A percentile compares a stretch with the other conserved stretches of the same genome.
Evolutionary conservation across 257 asterid species (phyloP).

Genomic region (Solanum peruvianum): DNA sequence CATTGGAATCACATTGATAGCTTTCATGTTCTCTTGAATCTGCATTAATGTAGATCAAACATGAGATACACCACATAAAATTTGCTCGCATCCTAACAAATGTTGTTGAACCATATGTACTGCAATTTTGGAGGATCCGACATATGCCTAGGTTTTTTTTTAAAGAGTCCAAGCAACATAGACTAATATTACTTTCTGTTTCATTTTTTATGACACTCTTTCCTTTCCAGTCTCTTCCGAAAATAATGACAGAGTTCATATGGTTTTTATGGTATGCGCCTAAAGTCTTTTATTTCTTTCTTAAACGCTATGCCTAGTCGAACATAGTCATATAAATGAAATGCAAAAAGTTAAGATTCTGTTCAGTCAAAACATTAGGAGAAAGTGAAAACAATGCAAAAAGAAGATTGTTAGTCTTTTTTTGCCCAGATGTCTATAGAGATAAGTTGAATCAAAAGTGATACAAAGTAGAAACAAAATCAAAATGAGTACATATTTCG

Average conservation of each 20-base stretch:
- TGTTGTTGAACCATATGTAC: background rate
- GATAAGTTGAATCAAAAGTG: background rate
- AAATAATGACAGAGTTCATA: background rate
- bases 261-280: background rate
- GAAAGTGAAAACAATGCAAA: background rate
- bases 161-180: background rate
- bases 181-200: background rate
- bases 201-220: background rate
- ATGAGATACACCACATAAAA: background rate
- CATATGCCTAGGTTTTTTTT: background rate
- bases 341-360: background rate
- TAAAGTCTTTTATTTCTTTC: background rate
- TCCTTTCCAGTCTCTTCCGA: background rate
- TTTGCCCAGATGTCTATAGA: background rate
- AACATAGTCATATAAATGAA: background rate
- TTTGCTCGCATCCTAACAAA: background rate
- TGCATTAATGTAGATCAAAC: conserved; percentile 13
- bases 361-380: background rate
- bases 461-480: background rate
- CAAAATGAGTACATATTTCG: background rate
- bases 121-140: background rate
- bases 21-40: conserved; percentile 95
- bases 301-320: background rate
- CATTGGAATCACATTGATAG: conserved; percentile 70
- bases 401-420: background rate